These are phyloP conservation scores for Umbelopsis isabellina DNA, from an alignment of 192 early-diverging fungal genomes.

Conservation along the genomic window DNA sequence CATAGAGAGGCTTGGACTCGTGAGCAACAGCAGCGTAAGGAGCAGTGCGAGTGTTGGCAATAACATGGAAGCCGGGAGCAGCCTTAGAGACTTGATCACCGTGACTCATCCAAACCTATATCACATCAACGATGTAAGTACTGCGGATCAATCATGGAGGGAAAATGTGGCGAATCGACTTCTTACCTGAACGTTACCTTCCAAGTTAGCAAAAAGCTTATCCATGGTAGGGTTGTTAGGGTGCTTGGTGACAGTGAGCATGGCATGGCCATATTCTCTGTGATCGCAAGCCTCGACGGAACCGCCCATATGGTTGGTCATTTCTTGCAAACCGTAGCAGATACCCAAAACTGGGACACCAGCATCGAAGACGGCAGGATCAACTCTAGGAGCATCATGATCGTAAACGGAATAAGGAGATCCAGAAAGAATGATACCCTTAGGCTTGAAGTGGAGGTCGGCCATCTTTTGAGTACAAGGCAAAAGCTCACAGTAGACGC, in stretches of 20 bases:
- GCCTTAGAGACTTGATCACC: conserved; percentile 89
- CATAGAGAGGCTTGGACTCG: conserved; percentile 80
- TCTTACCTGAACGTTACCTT: conserved; percentile 57
- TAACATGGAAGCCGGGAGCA: conserved; percentile 81
- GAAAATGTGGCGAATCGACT: background rate
- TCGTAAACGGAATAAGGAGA: conserved; percentile 98
- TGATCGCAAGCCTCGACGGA: conserved; percentile 85
- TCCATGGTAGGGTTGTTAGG: conserved; percentile 62
- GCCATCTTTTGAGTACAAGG: conserved; percentile 96
- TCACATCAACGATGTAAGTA: conserved; percentile 11
- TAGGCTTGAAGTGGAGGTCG: conserved; percentile 94
- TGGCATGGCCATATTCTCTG: conserved; percentile 95
- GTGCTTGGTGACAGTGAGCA: conserved; percentile 68
- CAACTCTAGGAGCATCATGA: conserved; percentile 90
- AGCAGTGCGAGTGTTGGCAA: conserved; percentile 86
- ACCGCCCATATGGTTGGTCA: conserved; percentile 87
- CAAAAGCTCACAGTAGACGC: conserved; percentile 98
- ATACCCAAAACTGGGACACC: conserved; percentile 95
- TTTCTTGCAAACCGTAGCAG: conserved; percentile 99
- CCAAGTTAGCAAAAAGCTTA: conserved; percentile 74
- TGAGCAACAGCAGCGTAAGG: conserved; percentile 91
- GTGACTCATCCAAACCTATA: conserved; percentile 96
- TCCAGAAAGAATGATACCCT: conserved; percentile 95
- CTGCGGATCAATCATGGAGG: conserved; percentile 33
- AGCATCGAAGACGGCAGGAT: conserved; percentile 85